Evolutionary conservation across 495 filamentous ascomycete species (phyloP), one percentile per base, ranked within the genome.

Genomic region (Annulohypoxylon nitens): DNA sequence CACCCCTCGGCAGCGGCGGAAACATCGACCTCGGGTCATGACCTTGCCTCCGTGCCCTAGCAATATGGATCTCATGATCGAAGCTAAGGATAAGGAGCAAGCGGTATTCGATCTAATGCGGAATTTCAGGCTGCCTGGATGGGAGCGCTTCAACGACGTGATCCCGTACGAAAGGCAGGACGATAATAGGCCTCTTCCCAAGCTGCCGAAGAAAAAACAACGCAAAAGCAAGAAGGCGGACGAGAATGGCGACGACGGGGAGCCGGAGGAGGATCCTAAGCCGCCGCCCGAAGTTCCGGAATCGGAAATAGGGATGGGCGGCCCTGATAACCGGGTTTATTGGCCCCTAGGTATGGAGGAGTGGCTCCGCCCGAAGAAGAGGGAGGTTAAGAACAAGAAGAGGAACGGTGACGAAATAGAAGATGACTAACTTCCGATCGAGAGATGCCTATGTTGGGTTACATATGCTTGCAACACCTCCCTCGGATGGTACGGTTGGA

Each of bases 81-180:
- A 99, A 83, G 96, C 96, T 16, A 99, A 98, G 76, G 95, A 97
- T 75, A 99, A 98, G 80, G 96, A 99, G 80, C 96, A 98, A 79
- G 94, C 96, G 0, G 94, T 97, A 0, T 97, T 98, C 75, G 94
- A 97, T 70, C 85, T 98, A 12, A 97, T 97, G 93, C 85, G 90
- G 34, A 96, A 84, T 1, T 97, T 92, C 79, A 93, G 90, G 65
- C 85, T 98, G 0, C 92, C 94, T 0, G 93, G 92, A 2, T 90
- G 90, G 77, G 87, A 95, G 4, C 83, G 81, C 0, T 87, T 96
- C 75, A 91, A 91, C 73, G 92, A 97, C 69, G 83, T 99, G 5
- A 82, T 94, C 14, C 94, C 95, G 0, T 88, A 93, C 79, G 86
- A 88, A 12, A 86, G 96, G 1, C 85, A 85, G 0, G 95, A 97